phyloP scores from a whole-genome alignment of 2,329 filamentous ascomycete species.

The Epichloe bromicola region DNA sequence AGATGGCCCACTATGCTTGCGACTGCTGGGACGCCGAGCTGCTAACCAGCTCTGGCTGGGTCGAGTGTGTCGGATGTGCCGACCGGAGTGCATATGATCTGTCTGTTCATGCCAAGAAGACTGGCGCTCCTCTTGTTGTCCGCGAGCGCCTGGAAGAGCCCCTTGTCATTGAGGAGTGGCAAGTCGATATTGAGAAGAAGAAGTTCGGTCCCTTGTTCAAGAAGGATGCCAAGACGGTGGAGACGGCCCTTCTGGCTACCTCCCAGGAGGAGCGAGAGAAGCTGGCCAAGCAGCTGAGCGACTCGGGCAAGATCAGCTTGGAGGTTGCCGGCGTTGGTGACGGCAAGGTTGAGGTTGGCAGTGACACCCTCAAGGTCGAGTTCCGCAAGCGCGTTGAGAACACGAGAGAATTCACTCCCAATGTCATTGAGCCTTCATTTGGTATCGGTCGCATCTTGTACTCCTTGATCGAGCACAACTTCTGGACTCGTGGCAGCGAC shows the following conservation, averaged over 20 bases:
- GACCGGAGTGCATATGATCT: conserved; percentile 92
- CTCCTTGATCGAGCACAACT: conserved; percentile 84
- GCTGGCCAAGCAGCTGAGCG: conserved; percentile 59
- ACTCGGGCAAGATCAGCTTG: conserved; percentile 62
- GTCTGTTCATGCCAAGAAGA: conserved; percentile 85
- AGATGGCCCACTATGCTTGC: conserved; percentile 77
- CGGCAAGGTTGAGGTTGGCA: conserved; percentile 66
- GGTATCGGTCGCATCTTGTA: conserved; percentile 93
- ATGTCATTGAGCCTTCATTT: conserved; percentile 95
- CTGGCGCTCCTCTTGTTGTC: conserved; percentile 73
- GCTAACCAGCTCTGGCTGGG: conserved; percentile 85
- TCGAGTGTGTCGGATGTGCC: conserved; percentile 95
- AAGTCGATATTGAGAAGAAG: conserved; percentile 83
- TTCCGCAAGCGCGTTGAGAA: conserved; percentile 74
- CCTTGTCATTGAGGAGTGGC: conserved; percentile 71
- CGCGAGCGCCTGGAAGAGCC: conserved; percentile 71
- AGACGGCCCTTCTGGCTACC: conserved; percentile 62
- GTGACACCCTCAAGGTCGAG: conserved; percentile 72
- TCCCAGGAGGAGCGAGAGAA: conserved; percentile 72
- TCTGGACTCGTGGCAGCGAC: conserved; percentile 65
- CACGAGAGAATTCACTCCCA: conserved; percentile 81
- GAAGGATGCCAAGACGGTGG: conserved; percentile 80
- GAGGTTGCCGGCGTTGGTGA: conserved; percentile 54
- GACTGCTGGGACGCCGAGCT: conserved; percentile 99
- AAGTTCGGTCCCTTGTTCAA: conserved; percentile 92